phyloP scores from a whole-genome alignment of 1,284 basidiomycete species.

The Trametes sp. region DNA sequence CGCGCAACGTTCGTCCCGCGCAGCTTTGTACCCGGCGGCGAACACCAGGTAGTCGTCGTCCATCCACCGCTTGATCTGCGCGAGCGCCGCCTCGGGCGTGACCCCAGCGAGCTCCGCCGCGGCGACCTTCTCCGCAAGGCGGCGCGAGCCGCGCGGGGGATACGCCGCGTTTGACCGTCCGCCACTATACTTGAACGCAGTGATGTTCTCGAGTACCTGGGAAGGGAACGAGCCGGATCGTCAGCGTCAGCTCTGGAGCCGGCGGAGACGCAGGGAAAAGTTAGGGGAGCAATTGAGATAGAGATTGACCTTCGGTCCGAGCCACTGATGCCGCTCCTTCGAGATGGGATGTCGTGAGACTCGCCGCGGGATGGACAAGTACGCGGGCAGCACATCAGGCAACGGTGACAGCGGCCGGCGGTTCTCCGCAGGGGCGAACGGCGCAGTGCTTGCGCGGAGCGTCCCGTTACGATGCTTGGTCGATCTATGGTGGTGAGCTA shows the following conservation, averaged over 20 bases:
- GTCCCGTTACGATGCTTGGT: conserved; percentile 27
- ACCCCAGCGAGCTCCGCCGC: conserved; percentile 25
- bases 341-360: conserved; percentile 53
- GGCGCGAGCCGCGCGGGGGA: conserved; percentile 37
- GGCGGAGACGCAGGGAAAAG: conserved; percentile 5
- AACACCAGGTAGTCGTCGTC: conserved; percentile 31
- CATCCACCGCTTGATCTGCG: conserved; percentile 26
- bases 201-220: conserved; percentile 45
- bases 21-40: conserved; percentile 38
- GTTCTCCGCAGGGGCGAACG: conserved; percentile 42
- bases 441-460: conserved; percentile 46
- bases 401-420: conserved; percentile 38
- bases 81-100: conserved; percentile 22
- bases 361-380: conserved; percentile 52
- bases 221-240: background rate
- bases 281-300: background rate
- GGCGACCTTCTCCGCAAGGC: conserved; percentile 36
- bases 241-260: conserved; percentile 1
- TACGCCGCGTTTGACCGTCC: conserved; percentile 33
- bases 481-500: conserved; percentile 43
- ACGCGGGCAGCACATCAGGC: conserved; percentile 52
- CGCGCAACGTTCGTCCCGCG: conserved; percentile 31
- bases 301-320: conserved; percentile 59
- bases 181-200: conserved; percentile 39
- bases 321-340: conserved; percentile 52